These are phyloP conservation scores for Knufia petricola DNA, from an alignment of 2,329 filamentous ascomycete species.

Conservation along the genomic window DNA sequence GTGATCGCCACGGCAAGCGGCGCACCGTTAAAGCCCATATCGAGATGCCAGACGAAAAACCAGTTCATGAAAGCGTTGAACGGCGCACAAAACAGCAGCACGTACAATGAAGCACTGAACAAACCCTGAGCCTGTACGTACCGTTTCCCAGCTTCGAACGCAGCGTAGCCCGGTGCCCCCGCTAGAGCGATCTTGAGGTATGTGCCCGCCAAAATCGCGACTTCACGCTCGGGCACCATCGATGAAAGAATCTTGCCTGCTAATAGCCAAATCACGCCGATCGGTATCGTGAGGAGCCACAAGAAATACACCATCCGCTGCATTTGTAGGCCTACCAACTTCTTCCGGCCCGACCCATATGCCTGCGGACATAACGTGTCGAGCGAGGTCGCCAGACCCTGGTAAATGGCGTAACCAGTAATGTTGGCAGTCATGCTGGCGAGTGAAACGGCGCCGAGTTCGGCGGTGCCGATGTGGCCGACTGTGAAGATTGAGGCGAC, in stretches of 20 bases:
- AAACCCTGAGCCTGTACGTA: constrained; percentile 80
- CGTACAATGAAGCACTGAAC: constrained; percentile 75
- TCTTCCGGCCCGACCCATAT: constrained; percentile 81
- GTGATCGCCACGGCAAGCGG: constrained; percentile 68
- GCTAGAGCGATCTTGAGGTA: constrained; percentile 63
- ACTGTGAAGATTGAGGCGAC: constrained; percentile 72
- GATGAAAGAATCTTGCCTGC: constrained; percentile 54
- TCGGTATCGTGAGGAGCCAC: constrained; percentile 60
- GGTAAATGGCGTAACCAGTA: constrained; percentile 65
- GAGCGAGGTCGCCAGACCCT: constrained; percentile 68
- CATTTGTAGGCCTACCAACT: constrained; percentile 74
- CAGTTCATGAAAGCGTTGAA: constrained; percentile 74
- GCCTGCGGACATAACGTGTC: constrained; percentile 92
- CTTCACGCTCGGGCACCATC: constrained; percentile 62
- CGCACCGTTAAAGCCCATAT: constrained; percentile 65
- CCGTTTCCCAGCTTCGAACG: constrained; percentile 72
- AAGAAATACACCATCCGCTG: constrained; percentile 75
- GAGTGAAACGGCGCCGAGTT: constrained; percentile 57
- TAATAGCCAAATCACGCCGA: constrained; percentile 60
- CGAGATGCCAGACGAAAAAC: constrained; percentile 63
- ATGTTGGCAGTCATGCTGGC: constrained; percentile 74
- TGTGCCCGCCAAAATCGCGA: constrained; percentile 60
- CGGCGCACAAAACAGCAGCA: constrained; percentile 71
- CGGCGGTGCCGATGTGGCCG: constrained; percentile 61
- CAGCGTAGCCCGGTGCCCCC: constrained; percentile 65